Percentiles rank a stretch among this genome's conserved stretches.
Conservation (phyloP, 768 basidiomycete species). For the Tylopilus plumbeoviolaceoides region DNA sequence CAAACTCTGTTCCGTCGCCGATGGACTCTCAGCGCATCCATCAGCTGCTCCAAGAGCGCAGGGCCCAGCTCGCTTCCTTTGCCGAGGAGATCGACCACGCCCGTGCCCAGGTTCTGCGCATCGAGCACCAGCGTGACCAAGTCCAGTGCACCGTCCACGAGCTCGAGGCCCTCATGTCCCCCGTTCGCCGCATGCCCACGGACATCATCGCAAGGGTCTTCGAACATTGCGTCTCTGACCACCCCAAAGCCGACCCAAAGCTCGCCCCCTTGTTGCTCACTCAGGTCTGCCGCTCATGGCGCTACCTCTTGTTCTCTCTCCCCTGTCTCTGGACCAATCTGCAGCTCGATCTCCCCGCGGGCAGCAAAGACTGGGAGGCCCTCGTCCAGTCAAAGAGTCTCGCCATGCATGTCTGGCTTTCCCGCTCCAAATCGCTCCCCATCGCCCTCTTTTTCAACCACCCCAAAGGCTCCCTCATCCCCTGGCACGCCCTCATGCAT, state of each 20-base stretch:
- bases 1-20: constrained; percentile 26
- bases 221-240: constrained; percentile 19
- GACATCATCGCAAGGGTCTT: constrained; percentile 28
- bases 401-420: constrained; percentile 29
- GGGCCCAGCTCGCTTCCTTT: constrained; percentile 10
- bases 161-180: constrained; percentile 27
- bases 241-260: constrained; percentile 10
- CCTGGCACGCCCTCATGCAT: constrained; percentile 25
- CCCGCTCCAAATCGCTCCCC: constrained; percentile 28
- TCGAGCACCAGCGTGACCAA: constrained; percentile 15
- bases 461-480: constrained; percentile 17
- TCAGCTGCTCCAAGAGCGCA: constrained; percentile 17
- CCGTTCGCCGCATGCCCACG: constrained; percentile 30
- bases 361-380: constrained; percentile 20
- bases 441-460: constrained; percentile 25
- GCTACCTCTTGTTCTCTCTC: constrained; percentile 27
- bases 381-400: constrained; percentile 26
- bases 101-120: constrained; percentile 15
- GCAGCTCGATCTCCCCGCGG: constrained; percentile 22
- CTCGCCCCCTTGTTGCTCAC: constrained; percentile 23
- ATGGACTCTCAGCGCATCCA: constrained; percentile 17
- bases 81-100: constrained; percentile 18
- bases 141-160: constrained; percentile 17
- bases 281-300: constrained; percentile 31
- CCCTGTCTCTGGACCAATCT: constrained; percentile 23